Conservation (phyloP, 495 filamentous ascomycete genomes). For the Polyplosphaeria fusca region DNA sequence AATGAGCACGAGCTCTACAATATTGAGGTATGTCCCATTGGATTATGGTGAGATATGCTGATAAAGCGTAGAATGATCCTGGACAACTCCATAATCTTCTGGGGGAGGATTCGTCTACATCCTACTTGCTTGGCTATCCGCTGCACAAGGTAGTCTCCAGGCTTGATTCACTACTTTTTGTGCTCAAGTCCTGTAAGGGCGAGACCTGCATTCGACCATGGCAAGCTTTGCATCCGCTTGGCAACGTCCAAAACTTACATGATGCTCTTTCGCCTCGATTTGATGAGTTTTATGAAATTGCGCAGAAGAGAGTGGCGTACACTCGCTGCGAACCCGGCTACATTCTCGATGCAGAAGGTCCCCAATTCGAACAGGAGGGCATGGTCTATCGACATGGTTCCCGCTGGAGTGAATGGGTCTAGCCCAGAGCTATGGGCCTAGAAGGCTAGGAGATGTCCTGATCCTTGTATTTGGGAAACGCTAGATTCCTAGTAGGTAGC, state of each 20-base stretch:
- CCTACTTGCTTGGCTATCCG: constrained; percentile 10
- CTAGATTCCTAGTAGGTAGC: background rate
- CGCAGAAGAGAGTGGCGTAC: constrained; percentile 52
- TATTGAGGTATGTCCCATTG: constrained; percentile 31
- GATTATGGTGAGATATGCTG: too few species aligned
- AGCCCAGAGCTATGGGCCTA: background rate
- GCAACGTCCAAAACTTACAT: constrained; percentile 33
- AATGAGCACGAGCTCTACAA: constrained; percentile 39
- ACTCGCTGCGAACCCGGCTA: constrained; percentile 60
- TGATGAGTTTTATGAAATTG: constrained; percentile 55
- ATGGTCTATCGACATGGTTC: constrained; percentile 37
- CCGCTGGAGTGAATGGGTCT: constrained; percentile 34
- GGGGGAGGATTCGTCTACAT: background rate
- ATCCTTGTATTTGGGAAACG: background rate
- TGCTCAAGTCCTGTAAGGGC: constrained; percentile 41
- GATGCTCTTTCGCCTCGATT: constrained; percentile 50
- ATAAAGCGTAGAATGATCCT: constrained; percentile 36
- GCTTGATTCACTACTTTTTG: constrained; percentile 37
- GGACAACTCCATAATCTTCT: constrained; percentile 39
- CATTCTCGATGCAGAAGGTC: constrained; percentile 59
- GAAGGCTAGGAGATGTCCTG: background rate
- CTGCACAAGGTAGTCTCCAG: constrained; percentile 27
- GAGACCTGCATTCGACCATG: constrained; percentile 37
- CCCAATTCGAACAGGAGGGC: constrained; percentile 35
- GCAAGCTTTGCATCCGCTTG: constrained; percentile 35